Conservation (phyloP, 352 stramenopile species). For the Pseudoperonospora humuli region DNA sequence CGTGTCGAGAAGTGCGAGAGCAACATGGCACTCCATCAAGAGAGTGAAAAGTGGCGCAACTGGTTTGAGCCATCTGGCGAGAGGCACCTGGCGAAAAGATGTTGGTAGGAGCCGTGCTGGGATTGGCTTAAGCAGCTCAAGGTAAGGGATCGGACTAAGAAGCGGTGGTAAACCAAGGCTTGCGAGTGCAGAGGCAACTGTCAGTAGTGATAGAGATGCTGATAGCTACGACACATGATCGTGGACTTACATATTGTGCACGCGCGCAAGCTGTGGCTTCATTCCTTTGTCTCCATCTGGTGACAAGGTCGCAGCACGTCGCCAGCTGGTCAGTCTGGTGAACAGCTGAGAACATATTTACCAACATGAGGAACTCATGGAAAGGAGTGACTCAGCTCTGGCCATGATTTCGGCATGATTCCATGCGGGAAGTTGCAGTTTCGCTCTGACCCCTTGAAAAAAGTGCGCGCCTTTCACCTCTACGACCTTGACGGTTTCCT, state of each 20-base stretch:
- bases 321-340: background rate
- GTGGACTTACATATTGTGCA: no score
- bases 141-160: background rate
- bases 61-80: slow-evolving; percentile 7
- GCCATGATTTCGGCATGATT: background rate
- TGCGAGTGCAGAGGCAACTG: no score
- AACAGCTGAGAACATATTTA: slow-evolving; percentile 11
- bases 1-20: background rate
- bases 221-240: no score
- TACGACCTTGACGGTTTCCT: background rate
- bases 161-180: no score
- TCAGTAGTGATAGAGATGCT: no score
- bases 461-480: background rate
- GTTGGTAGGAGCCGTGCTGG: slow-evolving; percentile 1
- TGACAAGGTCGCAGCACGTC: no score
- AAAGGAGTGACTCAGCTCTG: background rate
- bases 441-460: background rate
- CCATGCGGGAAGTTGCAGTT: background rate
- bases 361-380: background rate
- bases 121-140: background rate
- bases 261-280: no score
- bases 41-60: background rate
- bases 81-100: slow-evolving; percentile 7
- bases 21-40: background rate
- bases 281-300: no score